Evolutionary conservation across 768 basidiomycete species (phyloP).

Genomic region (Lentinula raphanica): DNA sequence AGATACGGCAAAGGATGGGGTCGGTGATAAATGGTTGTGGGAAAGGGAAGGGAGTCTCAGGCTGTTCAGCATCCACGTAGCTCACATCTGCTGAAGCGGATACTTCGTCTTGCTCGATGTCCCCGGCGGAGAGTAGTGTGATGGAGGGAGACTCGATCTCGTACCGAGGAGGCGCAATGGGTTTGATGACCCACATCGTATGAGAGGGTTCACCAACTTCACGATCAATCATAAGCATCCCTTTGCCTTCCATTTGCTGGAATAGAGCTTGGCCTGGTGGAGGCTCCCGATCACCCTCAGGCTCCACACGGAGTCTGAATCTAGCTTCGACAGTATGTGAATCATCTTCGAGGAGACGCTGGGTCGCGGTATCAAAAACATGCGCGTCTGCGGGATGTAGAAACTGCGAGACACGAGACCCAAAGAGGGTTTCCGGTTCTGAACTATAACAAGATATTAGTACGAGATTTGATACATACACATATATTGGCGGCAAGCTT

Average conservation of each 20-base stretch:
- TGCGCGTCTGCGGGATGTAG: constrained; percentile 75
- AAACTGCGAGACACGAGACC: constrained; percentile 75
- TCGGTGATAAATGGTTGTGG: constrained; percentile 73
- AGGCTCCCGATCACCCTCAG: constrained; percentile 53
- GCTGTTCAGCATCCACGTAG: constrained; percentile 29
- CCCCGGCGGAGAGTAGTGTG: constrained; percentile 43
- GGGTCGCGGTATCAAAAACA: constrained; percentile 84
- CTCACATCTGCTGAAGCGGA: constrained; percentile 34
- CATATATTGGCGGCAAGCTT: constrained; percentile 24
- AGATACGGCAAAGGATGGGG: constrained; percentile 92
- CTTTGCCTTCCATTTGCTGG: constrained; percentile 94
- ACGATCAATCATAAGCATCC: constrained; percentile 97
- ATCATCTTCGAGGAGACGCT: constrained; percentile 82
- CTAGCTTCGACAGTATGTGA: constrained; percentile 90
- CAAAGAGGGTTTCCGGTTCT: constrained; percentile 74
- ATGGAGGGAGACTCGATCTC: constrained; percentile 63
- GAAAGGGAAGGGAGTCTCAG: constrained; percentile 70
- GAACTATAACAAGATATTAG: constrained; percentile 44
- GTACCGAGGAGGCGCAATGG: constrained; percentile 65
- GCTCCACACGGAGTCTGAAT: constrained; percentile 79
- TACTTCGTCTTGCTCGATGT: constrained; percentile 37
- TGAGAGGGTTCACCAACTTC: constrained; percentile 84
- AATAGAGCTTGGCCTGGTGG: constrained; percentile 47
- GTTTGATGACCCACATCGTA: constrained; percentile 97
- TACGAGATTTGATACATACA: constrained; percentile 3